Evolutionary conservation across 306 rosid genomes (phyloP).

Genomic region (Corylus heterophylla): DNA sequence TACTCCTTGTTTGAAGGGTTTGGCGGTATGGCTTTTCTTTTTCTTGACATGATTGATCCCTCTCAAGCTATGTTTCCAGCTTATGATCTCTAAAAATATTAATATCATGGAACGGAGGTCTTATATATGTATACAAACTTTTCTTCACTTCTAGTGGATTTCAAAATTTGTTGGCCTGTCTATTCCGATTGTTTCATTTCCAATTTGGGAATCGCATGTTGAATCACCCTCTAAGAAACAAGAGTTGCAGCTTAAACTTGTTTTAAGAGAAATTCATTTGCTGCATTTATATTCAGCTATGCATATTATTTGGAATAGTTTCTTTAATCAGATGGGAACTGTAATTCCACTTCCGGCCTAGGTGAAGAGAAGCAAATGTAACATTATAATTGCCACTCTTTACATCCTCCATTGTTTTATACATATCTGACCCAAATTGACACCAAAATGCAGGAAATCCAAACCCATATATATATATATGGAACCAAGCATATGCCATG

Average conservation of each 20-base stretch:
- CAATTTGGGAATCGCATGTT: background rate
- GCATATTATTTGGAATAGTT: no score
- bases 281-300: no score
- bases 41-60: slow-evolving; percentile 60
- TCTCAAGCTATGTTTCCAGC: slow-evolving; percentile 59
- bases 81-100: slow-evolving; percentile 46
- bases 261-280: no score
- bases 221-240: no score
- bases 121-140: slow-evolving; percentile 7
- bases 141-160: background rate
- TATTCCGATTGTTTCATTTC: background rate
- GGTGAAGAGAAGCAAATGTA: no score
- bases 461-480: background rate
- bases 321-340: no score
- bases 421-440: no score
- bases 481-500: background rate
- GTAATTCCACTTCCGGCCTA: no score
- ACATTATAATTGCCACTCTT: no score
- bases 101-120: slow-evolving; percentile 7
- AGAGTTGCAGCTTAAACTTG: no score
- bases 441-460: background rate
- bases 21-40: slow-evolving; percentile 66
- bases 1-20: slow-evolving; percentile 65
- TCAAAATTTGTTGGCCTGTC: background rate
- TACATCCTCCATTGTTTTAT: no score